phyloP scores from a whole-genome alignment of 179 eudicot genomes.

The Beta lomatogona region DNA sequence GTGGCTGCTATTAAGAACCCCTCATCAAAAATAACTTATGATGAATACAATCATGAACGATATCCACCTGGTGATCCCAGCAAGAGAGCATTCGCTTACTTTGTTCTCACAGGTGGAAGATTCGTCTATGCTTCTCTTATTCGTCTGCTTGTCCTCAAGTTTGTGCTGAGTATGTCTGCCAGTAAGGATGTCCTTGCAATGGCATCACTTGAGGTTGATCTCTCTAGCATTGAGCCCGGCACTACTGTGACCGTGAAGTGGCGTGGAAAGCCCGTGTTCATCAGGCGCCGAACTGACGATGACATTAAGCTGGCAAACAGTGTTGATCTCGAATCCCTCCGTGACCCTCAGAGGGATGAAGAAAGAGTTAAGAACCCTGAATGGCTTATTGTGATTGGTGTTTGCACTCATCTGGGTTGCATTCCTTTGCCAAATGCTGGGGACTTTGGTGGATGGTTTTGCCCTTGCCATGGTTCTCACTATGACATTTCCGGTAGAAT shows the following conservation, averaged over 20 bases:
- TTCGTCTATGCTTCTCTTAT: constrained; percentile 66
- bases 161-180: constrained; percentile 76
- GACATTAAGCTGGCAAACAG: constrained; percentile 69
- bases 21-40: constrained; percentile 44
- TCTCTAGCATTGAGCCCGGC: constrained; percentile 70
- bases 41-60: constrained; percentile 47
- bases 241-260: constrained; percentile 70
- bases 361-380: constrained; percentile 74
- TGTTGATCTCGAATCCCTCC: constrained; percentile 54
- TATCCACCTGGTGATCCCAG: constrained; percentile 71
- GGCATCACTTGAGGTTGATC: constrained; percentile 76
- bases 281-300: constrained; percentile 64
- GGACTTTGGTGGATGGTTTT: constrained; percentile 73
- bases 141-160: constrained; percentile 64
- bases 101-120: constrained; percentile 70
- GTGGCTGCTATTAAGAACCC: constrained; percentile 60
- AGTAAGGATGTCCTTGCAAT: constrained; percentile 76
- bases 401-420: constrained; percentile 75
- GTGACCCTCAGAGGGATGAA: constrained; percentile 72
- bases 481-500: constrained; percentile 78
- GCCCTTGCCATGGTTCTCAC: constrained; percentile 85
- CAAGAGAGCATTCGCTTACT: constrained; percentile 76
- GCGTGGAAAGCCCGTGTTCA: constrained; percentile 85
- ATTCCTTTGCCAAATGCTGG: constrained; percentile 79
- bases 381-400: constrained; percentile 72